These are phyloP conservation scores for Alternaria arborescens DNA, from an alignment of 2,329 filamentous ascomycete species.

Conservation along the genomic window DNA sequence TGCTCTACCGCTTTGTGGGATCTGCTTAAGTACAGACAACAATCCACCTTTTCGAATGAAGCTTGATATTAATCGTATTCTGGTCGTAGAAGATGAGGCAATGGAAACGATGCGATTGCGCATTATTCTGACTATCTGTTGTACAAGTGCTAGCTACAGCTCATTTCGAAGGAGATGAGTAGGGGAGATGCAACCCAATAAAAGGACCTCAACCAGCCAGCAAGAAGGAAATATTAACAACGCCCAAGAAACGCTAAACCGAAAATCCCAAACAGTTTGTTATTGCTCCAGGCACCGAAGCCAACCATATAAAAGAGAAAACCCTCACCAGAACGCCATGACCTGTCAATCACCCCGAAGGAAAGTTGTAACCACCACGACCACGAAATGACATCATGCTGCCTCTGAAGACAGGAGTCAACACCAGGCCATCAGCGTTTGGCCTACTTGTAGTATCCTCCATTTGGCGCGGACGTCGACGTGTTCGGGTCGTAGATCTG, in stretches of 20 bases:
- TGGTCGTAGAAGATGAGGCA: background rate
- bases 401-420: background rate
- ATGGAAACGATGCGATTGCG: background rate
- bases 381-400: background rate
- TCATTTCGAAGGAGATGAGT: background rate
- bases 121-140: background rate
- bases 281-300: background rate
- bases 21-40: background rate
- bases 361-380: background rate
- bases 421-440: background rate
- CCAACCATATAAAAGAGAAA: background rate
- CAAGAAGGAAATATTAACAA: background rate
- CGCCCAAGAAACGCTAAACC: background rate
- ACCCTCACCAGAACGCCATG: background rate
- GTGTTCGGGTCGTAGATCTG: slow-evolving; percentile 40
- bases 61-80: background rate
- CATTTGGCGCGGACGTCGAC: slow-evolving; percentile 38
- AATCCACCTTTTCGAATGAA: background rate
- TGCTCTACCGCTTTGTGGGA: background rate
- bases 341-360: background rate
- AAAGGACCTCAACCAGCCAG: slow-evolving; percentile 13
- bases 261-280: background rate
- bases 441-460: slow-evolving; percentile 41
- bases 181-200: slow-evolving; percentile 14
- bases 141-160: slow-evolving; percentile 1